phyloP scores from a whole-genome alignment of 257 asterid species.

The Fraxinus americana region DNA sequence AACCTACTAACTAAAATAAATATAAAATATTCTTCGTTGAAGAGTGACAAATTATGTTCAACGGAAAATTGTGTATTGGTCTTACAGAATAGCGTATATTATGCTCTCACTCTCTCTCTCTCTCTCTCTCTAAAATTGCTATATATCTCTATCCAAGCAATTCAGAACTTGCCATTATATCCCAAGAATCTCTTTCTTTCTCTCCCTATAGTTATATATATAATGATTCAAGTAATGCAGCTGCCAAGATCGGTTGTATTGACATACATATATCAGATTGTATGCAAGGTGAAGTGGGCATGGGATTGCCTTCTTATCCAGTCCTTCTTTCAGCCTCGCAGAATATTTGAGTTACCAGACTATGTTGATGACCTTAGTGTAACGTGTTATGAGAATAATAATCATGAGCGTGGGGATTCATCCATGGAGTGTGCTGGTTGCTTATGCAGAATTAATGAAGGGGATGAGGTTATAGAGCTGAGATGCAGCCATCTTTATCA shows the following conservation, averaged over 20 bases:
- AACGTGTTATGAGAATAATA: neutral
- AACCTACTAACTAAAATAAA: neutral
- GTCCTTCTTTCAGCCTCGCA: neutral
- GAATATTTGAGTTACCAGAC: neutral
- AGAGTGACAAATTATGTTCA: no score
- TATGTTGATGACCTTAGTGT: neutral
- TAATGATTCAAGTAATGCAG: neutral
- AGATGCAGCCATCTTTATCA: slow-evolving; percentile 1
- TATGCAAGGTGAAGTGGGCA: neutral
- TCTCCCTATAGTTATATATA: neutral
- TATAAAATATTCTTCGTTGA: no score
- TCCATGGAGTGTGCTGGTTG: neutral
- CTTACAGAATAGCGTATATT: no score
- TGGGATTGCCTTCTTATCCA: neutral
- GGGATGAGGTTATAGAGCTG: neutral
- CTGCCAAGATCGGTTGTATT: neutral
- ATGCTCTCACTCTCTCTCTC: no score
- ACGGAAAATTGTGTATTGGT: no score
- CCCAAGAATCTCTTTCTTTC: neutral
- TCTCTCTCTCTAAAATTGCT: no score
- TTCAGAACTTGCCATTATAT: no score
- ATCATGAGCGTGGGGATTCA: neutral
- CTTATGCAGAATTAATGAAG: neutral
- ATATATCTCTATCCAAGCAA: no score
- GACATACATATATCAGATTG: neutral